phyloP scores from a whole-genome alignment of 441 rosid species.

The Croton setiger region DNA sequence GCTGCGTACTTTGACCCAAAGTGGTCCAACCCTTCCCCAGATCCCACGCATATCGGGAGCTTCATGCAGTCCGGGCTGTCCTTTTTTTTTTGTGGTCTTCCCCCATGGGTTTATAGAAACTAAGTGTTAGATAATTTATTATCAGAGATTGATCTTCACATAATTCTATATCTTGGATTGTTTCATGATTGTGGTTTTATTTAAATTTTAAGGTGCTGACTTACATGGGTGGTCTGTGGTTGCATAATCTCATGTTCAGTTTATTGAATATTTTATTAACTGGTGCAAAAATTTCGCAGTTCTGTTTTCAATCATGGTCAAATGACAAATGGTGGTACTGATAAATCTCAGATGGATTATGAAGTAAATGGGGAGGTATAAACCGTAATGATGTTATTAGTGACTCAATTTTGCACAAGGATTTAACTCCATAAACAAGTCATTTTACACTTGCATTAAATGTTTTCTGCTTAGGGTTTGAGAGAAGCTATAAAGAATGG shows the following conservation, averaged over 20 bases:
- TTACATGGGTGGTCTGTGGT: background rate
- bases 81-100: background rate
- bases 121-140: too few species aligned
- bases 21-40: too few species aligned
- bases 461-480: conserved; percentile 58
- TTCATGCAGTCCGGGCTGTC: too few species aligned
- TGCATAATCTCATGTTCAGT: conserved; percentile 7
- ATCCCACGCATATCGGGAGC: too few species aligned
- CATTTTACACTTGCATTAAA: conserved; percentile 5
- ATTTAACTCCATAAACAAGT: conserved; percentile 4
- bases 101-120: background rate
- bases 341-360: conserved; percentile 64
- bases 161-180: too few species aligned
- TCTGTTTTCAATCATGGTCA: conserved; percentile 52
- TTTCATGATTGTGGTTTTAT: conserved; percentile 1
- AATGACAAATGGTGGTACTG: conserved; percentile 32
- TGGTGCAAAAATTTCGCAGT: conserved; percentile 39
- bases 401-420: conserved; percentile 7
- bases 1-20: too few species aligned
- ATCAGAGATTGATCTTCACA: too few species aligned
- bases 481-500: conserved; percentile 96
- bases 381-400: conserved; percentile 3
- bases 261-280: conserved; percentile 14
- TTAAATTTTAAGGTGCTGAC: background rate
- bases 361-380: conserved; percentile 86